Percentiles rank a stretch among this genome's conserved stretches.
These are phyloP conservation scores for Misopates orontium DNA, from an alignment of 257 asterid species.

Conservation along the genomic window DNA sequence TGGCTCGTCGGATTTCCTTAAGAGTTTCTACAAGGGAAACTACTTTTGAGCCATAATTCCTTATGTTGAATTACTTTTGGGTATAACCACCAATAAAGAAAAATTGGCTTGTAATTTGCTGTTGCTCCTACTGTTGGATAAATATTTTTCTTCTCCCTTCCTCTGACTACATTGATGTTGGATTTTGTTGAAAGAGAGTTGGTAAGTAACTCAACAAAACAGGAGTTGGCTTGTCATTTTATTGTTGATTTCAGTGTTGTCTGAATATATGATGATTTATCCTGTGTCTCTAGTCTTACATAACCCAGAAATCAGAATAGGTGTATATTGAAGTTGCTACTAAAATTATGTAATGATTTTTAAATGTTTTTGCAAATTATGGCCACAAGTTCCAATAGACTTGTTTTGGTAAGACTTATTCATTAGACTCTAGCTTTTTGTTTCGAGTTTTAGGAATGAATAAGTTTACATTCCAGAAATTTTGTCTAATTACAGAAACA, in stretches of 20 bases:
- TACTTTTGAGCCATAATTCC: conserved; percentile 48
- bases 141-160: neutral
- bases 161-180: neutral
- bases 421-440: too few species aligned
- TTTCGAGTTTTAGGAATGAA: too few species aligned
- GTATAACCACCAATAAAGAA: conserved; percentile 29
- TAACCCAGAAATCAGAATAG: too few species aligned
- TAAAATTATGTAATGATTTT: too few species aligned
- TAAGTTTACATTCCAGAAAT: too few species aligned
- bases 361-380: too few species aligned
- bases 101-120: conserved; percentile 21
- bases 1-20: conserved; percentile 66
- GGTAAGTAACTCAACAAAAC: neutral
- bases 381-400: too few species aligned
- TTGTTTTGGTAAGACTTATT: too few species aligned
- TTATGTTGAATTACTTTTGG: conserved; percentile 14
- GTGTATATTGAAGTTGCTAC: too few species aligned
- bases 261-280: neutral
- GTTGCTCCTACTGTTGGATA: conserved; percentile 32
- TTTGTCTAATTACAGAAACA: too few species aligned
- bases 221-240: neutral
- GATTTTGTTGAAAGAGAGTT: neutral
- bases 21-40: conserved; percentile 73
- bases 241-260: neutral
- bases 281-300: too few species aligned